Conservation (phyloP, 768 basidiomycete species). For the Lactifluus hygrophoroides region DNA sequence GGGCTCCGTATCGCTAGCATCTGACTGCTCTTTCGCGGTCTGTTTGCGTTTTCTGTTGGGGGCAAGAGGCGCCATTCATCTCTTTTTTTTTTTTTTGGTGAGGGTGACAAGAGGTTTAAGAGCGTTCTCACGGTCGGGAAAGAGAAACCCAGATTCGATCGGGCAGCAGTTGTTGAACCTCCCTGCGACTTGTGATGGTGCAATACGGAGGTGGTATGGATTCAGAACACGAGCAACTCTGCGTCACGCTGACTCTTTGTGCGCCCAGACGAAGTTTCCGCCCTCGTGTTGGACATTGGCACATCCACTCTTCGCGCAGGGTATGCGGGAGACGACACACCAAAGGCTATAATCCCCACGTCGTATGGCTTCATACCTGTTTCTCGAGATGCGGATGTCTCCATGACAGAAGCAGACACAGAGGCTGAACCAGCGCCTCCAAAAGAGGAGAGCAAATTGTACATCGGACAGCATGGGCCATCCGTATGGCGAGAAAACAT, state of each 20-base stretch:
- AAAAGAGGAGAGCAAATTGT: constrained; percentile 50
- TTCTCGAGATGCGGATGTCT: constrained; percentile 39
- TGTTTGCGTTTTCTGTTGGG: constrained; percentile 53
- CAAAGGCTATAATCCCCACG: constrained; percentile 86
- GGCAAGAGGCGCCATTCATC: constrained; percentile 29
- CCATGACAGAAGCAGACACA: constrained; percentile 45
- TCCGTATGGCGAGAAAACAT: constrained; percentile 86
- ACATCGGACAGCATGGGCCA: constrained; percentile 81
- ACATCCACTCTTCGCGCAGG: constrained; percentile 85
- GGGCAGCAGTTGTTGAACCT: constrained; percentile 15
- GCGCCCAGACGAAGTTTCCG: constrained; percentile 87
- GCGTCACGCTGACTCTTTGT: not conserved
- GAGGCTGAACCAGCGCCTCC: constrained; percentile 29
- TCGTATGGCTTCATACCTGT: constrained; percentile 67
- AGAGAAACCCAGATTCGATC: constrained; percentile 24
- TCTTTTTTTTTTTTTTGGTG: not conserved
- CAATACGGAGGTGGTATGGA: constrained; percentile 81
- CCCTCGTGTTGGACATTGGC: constrained; percentile 92
- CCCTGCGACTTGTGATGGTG: constrained; percentile 46
- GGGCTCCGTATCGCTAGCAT: constrained; percentile 23
- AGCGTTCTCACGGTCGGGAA: constrained; percentile 16
- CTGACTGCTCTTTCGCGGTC: constrained; percentile 32
- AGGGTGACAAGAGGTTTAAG: not conserved
- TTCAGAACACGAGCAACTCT: not conserved
- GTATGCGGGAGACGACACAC: constrained; percentile 95